A percentile compares a stretch with the other conserved stretches of the same genome.
Conservation (phyloP, 1,284 basidiomycete species). For the Ustilago nuda region DNA sequence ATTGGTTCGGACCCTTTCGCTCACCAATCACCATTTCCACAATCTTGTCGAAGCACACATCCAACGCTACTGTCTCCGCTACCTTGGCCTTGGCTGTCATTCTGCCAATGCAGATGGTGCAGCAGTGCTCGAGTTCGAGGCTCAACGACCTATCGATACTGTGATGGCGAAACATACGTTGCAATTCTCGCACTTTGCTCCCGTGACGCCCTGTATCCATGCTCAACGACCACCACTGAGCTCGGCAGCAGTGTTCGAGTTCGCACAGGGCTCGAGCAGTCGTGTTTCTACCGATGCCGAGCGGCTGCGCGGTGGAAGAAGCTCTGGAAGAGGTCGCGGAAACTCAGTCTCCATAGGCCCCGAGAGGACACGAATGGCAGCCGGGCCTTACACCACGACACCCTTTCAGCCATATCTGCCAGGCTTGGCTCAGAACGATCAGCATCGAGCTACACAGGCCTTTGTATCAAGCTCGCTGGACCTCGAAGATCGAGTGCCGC, state of each 20-base stretch:
- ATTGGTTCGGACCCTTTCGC: slow-evolving; percentile 42
- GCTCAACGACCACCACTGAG: slow-evolving; percentile 16
- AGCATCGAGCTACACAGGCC: slow-evolving; percentile 15
- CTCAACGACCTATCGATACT: slow-evolving; percentile 60
- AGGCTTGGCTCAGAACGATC: slow-evolving; percentile 26
- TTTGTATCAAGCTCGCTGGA: slow-evolving; percentile 41
- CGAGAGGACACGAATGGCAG: slow-evolving; percentile 12
- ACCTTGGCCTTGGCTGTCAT: slow-evolving; percentile 29
- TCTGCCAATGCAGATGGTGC: slow-evolving; percentile 15
- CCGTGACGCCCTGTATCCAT: slow-evolving; percentile 13
- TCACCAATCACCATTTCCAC: slow-evolving; percentile 50
- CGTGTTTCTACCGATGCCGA: slow-evolving; percentile 28
- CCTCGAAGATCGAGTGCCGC: slow-evolving; percentile 17
- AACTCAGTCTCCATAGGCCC: slow-evolving; percentile 25
- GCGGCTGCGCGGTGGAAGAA: slow-evolving; percentile 11
- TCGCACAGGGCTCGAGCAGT: slow-evolving; percentile 24
- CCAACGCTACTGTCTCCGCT: slow-evolving; percentile 44
- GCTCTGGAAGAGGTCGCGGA: slow-evolving; percentile 19
- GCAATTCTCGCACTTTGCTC: slow-evolving; percentile 53
- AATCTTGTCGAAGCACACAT: slow-evolving; percentile 46
- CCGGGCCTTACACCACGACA: slow-evolving; percentile 18
- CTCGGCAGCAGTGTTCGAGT: slow-evolving; percentile 33
- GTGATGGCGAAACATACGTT: slow-evolving; percentile 57
- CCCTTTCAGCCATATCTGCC: slow-evolving; percentile 42
- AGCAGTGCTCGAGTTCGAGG: slow-evolving; percentile 53